These are phyloP conservation scores for Cytospora piceicola DNA, from an alignment of 2,329 filamentous ascomycete species.

Conservation along the genomic window DNA sequence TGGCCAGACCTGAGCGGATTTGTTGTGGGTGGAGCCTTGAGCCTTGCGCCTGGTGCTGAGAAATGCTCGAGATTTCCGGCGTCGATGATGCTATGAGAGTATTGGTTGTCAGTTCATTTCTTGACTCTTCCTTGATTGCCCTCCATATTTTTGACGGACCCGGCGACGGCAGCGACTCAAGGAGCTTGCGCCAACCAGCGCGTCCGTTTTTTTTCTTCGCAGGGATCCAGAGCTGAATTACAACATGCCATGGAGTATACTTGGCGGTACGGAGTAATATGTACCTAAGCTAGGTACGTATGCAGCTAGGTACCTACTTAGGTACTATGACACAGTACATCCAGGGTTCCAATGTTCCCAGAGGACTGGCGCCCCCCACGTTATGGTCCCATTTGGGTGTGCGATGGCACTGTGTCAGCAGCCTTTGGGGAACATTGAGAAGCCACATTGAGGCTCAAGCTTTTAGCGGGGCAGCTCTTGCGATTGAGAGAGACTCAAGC, in stretches of 20 bases:
- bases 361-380: no score
- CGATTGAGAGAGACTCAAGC: background rate
- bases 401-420: constrained; percentile 12
- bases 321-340: no score
- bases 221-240: background rate
- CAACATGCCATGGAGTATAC: no score
- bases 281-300: no score
- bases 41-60: constrained; percentile 12
- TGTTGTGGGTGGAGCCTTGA: constrained; percentile 18
- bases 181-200: constrained; percentile 12
- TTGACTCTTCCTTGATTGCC: constrained; percentile 3
- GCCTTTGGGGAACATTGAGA: background rate
- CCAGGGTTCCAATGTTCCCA: no score
- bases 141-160: constrained; percentile 12
- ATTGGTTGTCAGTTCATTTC: background rate
- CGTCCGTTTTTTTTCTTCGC: constrained; percentile 6
- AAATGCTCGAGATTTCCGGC: constrained; percentile 3
- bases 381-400: background rate
- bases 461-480: constrained; percentile 28
- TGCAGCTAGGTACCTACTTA: background rate
- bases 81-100: constrained; percentile 25
- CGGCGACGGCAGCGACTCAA: constrained; percentile 6
- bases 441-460: constrained; percentile 4
- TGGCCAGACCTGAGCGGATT: constrained; percentile 1
- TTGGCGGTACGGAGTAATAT: no score